A percentile compares a stretch with the other conserved stretches of the same genome.
phyloP scores from a whole-genome alignment of 1,284 basidiomycete genomes.

The Gymnopus androsaceus region DNA sequence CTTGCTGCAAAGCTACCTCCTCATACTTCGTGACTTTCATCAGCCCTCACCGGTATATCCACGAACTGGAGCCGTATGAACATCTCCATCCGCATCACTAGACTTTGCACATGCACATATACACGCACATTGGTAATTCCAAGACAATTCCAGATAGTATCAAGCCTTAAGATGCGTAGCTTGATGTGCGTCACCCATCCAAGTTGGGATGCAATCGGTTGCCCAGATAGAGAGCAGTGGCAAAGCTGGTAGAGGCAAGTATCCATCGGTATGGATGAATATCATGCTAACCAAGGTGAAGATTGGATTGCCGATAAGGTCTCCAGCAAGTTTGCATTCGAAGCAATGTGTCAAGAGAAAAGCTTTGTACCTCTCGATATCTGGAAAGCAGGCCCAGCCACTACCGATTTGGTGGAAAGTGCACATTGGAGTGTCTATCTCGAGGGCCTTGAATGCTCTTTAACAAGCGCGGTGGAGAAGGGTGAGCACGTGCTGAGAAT shows the following conservation, averaged over 20 bases:
- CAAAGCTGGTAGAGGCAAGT: conserved; percentile 16
- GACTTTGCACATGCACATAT: conserved; percentile 3
- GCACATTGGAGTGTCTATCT: too few species aligned
- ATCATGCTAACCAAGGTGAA: conserved; percentile 3
- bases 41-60: conserved; percentile 3
- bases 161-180: neutral
- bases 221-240: conserved; percentile 2
- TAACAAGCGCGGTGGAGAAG: neutral
- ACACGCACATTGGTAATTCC: neutral
- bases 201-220: neutral
- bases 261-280: neutral
- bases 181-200: conserved; percentile 2
- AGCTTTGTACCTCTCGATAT: conserved; percentile 23
- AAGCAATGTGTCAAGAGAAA: conserved; percentile 24
- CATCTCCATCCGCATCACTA: conserved; percentile 2
- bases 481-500: too few species aligned
- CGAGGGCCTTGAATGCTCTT: neutral
- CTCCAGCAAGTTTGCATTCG: conserved; percentile 24
- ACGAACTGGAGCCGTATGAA: conserved; percentile 2
- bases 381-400: too few species aligned
- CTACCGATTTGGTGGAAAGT: too few species aligned
- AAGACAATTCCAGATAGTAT: conserved; percentile 1
- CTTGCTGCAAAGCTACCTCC: neutral
- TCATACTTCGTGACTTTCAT: conserved; percentile 5
- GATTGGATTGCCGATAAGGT: conserved; percentile 28